Conservation (phyloP, 2,329 filamentous ascomycete species). For the Hymenotorrendiella dingleyae region DNA sequence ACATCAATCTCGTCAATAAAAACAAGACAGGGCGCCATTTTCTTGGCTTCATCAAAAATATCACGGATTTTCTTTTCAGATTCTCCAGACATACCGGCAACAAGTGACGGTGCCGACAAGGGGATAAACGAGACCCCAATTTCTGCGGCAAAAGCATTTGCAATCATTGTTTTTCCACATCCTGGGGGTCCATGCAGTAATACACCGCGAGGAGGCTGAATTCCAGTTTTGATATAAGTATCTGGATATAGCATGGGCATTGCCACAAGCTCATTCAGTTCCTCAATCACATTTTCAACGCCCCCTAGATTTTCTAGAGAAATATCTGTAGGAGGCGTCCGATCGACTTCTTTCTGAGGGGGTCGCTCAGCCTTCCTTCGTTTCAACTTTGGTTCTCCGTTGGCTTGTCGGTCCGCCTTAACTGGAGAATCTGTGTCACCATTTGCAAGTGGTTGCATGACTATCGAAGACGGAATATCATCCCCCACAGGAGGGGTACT, state of each 20-base stretch:
- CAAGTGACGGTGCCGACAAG: constrained; percentile 74
- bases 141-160: constrained; percentile 71
- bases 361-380: constrained; percentile 50
- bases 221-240: constrained; percentile 57
- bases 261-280: constrained; percentile 65
- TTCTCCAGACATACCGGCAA: constrained; percentile 83
- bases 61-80: constrained; percentile 83
- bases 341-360: constrained; percentile 47
- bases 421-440: constrained; percentile 22
- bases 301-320: constrained; percentile 70
- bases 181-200: constrained; percentile 78
- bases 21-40: constrained; percentile 78
- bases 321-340: constrained; percentile 60
- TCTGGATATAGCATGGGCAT: constrained; percentile 65
- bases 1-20: constrained; percentile 92
- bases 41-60: constrained; percentile 81
- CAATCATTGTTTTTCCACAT: constrained; percentile 81
- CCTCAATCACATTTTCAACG: constrained; percentile 63
- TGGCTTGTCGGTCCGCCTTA: constrained; percentile 47
- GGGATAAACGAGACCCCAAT: constrained; percentile 73
- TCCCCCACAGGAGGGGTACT: constrained; percentile 17
- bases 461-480: constrained; percentile 15
- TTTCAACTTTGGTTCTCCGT: constrained; percentile 63
- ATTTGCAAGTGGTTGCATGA: constrained; percentile 21
- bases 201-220: constrained; percentile 68